Evolutionary conservation across 768 basidiomycete genomes (phyloP), one percentile per base, ranked within the genome.

Genomic region (Artomyces pyxidatus): DNA sequence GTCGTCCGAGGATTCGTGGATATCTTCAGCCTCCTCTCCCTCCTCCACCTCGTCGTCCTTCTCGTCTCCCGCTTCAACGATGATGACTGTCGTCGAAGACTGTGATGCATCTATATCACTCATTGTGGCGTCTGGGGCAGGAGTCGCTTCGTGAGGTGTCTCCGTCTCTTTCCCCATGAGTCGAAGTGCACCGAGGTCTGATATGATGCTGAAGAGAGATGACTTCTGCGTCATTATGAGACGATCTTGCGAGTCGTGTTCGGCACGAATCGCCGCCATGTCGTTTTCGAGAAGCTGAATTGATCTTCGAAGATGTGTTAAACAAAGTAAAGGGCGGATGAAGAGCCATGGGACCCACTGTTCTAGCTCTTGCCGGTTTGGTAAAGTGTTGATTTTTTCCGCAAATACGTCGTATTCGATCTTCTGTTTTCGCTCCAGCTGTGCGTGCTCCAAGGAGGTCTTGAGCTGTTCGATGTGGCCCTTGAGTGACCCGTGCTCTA

Each of bases 401-500:
- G 90, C 78, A 32, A 92, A 76, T 40, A 76, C 69, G 68, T 92
- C 89, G 61, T 92, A 92, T 59, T 92, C 89, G 56, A 91, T 88
- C 69, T 89, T 92, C 47, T 82, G 76, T 51, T 71, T 73, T 41
- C 89, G 78, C 48, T 81, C 68, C 59, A 84, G 69, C 59, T 92
- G 90, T 5, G 85, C 88, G 55, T 88, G 80, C 55, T 89, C 87
- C 49, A 92, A 64, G 3, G 78, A 75, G 17, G 72, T 71, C 65
- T 90, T 91, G 56, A 92, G 74, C 55, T 86, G 81, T 55, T 82
- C 78, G 44, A 92, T 90, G 57, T 91, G 87, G 8, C 66, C 72
- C 54, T 74, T 73, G 45, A 89, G 65, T 9, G 71, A 75, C 21
- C 71, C 80, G 55, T 85, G 87, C 57, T 92, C 88, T 47, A 78